Base-by-base conservation (phyloP, 2,329 filamentous ascomycete genomes). In the Hypoxylon sp. region DNA sequence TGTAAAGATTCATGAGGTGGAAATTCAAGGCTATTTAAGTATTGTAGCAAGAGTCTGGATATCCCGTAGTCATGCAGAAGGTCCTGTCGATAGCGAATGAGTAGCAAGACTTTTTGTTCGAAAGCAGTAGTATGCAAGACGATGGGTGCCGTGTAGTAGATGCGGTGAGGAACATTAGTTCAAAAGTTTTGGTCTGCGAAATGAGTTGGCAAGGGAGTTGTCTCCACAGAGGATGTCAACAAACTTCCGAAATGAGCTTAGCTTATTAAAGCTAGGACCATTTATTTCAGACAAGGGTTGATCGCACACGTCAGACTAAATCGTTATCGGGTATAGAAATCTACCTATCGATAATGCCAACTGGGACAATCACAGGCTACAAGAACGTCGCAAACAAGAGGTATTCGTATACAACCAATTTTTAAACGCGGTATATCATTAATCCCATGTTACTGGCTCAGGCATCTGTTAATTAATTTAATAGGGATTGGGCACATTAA, bases 1-100 rank as follows among this genome's bases (percentile, higher is more conserved):
- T 75, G 80, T 78, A 83, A 83, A 59, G 53, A 72, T 63, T 73
- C 72, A 65, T 75, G 45, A 63, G 63, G 55, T 43, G 36, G 56
- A 28, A 67, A 52, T 51, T 56, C 14, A 57, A 48, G 14, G 49
- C 36, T 57, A 59, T 60, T 65, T 58, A 53, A 65, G 23, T 61
- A 19, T 64, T 68, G 41, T 49, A 63, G 53, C 3, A 52, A 23
- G 46, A 41, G 32, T 52, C 46, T 64, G 9, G 45, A 50, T 57
- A 17, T 13, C 51, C 38, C 25, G 21, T 60, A 50, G 43, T 61
- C 55, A 65, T 66, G 23, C 61, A 45, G 34, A 49, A 45, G 48
- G 43, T 64, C 30, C 41, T 43, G 19, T 46, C n/a, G 36, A 10
- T 14, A 60, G 50, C 58, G 55, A 65, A 60, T 65, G 46, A 50